Evolutionary conservation across 768 basidiomycete genomes (phyloP).

Genomic region (Mrakia gelida): DNA sequence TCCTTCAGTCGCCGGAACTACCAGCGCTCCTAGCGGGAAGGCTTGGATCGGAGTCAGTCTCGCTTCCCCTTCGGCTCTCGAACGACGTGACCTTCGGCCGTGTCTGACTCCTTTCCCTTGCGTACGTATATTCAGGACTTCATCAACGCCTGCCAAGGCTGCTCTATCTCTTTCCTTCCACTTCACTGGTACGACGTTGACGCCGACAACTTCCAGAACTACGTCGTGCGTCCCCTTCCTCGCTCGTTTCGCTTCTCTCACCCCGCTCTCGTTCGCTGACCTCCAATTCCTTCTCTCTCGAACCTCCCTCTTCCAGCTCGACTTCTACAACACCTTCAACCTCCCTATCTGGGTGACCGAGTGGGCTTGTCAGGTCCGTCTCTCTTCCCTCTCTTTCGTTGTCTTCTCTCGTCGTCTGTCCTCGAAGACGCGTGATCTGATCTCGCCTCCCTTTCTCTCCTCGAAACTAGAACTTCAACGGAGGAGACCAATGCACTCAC

Average conservation of each 20-base stretch:
- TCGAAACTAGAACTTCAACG: neutral
- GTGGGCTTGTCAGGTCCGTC: neutral
- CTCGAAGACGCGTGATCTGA: neutral
- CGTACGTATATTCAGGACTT: neutral
- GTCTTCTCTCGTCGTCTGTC: neutral
- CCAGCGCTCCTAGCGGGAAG: neutral
- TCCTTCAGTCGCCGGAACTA: neutral
- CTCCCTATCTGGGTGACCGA: slow-evolving; percentile 2
- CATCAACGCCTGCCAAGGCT: neutral
- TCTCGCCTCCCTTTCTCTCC: neutral
- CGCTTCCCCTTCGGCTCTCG: neutral
- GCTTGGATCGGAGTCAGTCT: neutral
- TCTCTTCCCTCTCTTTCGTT: neutral
- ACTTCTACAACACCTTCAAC: slow-evolving; percentile 3
- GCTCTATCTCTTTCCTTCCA: neutral
- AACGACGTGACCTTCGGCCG: neutral
- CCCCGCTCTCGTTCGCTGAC: neutral
- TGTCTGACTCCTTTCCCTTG: neutral
- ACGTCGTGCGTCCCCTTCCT: neutral
- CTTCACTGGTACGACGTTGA: neutral
- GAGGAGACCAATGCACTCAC: neutral
- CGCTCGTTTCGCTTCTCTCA: neutral
- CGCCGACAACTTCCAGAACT: neutral
- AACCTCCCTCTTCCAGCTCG: neutral
- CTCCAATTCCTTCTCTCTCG: neutral